A percentile compares a stretch with the other conserved stretches of the same genome.
Conservation (phyloP, 2,329 filamentous ascomycete genomes). For the Xylariaceae sp. region DNA sequence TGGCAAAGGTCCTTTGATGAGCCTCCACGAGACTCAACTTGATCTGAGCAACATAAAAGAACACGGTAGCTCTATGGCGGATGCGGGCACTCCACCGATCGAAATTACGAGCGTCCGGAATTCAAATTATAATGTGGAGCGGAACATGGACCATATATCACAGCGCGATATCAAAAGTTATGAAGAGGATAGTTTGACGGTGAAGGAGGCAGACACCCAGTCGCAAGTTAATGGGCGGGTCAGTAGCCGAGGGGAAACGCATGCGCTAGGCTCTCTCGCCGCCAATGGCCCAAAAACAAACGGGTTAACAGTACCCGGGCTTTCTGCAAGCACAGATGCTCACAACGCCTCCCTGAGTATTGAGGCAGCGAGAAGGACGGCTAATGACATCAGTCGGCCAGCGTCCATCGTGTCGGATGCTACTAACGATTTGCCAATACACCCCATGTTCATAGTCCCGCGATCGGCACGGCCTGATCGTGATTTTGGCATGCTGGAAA, state of each 20-base stretch:
- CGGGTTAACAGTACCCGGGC: constrained; percentile 9
- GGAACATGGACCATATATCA: constrained; percentile 4
- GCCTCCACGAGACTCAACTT: constrained; percentile 9
- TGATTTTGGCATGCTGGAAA: constrained; percentile 65
- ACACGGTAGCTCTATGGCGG: constrained; percentile 32
- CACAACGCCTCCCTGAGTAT: constrained; percentile 15
- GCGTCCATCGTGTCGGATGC: constrained; percentile 40
- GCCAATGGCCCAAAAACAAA: constrained; percentile 17
- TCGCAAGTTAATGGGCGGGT: constrained; percentile 10
- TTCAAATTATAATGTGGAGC: constrained; percentile 22
- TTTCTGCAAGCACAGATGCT: constrained; percentile 20
- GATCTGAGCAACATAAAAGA: constrained; percentile 16
- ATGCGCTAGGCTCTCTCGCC: background rate
- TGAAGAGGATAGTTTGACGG: background rate
- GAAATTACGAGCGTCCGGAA: constrained; percentile 21
- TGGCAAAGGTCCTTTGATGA: constrained; percentile 18
- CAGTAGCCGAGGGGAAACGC: constrained; percentile 4
- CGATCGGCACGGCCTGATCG: constrained; percentile 59
- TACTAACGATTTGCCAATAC: constrained; percentile 54
- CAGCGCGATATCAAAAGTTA: constrained; percentile 1
- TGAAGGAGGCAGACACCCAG: constrained; percentile 1
- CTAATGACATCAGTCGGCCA: constrained; percentile 24
- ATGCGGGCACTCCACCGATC: constrained; percentile 22
- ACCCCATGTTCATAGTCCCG: constrained; percentile 71
- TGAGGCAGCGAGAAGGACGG: constrained; percentile 16